Percentiles rank a stretch among this genome's conserved stretches.
phyloP scores from a whole-genome alignment of 257 asterid species.

The Plantago ovata region DNA sequence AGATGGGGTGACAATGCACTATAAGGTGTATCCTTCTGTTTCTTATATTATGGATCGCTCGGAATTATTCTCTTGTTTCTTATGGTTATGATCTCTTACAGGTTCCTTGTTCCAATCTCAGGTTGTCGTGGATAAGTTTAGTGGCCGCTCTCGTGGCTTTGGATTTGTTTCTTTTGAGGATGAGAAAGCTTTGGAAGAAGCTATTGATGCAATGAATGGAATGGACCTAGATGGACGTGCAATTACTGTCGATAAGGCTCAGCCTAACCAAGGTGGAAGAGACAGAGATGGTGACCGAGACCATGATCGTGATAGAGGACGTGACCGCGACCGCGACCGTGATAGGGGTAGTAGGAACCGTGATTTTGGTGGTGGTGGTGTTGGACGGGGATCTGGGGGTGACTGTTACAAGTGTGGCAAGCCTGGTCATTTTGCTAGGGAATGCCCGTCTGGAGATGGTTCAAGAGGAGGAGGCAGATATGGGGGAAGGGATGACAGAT shows the following conservation, averaged over 20 bases:
- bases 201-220: slow-evolving; percentile 91
- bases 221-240: slow-evolving; percentile 81
- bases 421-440: slow-evolving; percentile 96
- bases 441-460: slow-evolving; percentile 80
- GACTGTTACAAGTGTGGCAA: slow-evolving; percentile 93
- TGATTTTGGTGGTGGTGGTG: slow-evolving; percentile 35
- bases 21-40: slow-evolving; percentile 28
- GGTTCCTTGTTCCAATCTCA: slow-evolving; percentile 19
- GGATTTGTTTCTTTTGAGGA: slow-evolving; percentile 92
- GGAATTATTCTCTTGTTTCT: slow-evolving; percentile 6
- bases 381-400: slow-evolving; percentile 83
- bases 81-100: slow-evolving; percentile 9
- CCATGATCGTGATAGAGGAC: slow-evolving; percentile 53
- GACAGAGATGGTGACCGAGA: slow-evolving; percentile 53
- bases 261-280: slow-evolving; percentile 72
- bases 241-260: slow-evolving; percentile 86
- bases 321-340: slow-evolving; percentile 47
- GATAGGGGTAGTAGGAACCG: slow-evolving; percentile 31
- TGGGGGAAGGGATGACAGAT: slow-evolving; percentile 61
- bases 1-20: slow-evolving; percentile 29
- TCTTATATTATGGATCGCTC: slow-evolving; percentile 20
- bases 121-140: slow-evolving; percentile 73
- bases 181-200: slow-evolving; percentile 81
- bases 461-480: slow-evolving; percentile 46
- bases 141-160: slow-evolving; percentile 94